Base-by-base conservation (phyloP, 1,139 yeast genomes). In the Suhomyces chickasaworum region DNA sequence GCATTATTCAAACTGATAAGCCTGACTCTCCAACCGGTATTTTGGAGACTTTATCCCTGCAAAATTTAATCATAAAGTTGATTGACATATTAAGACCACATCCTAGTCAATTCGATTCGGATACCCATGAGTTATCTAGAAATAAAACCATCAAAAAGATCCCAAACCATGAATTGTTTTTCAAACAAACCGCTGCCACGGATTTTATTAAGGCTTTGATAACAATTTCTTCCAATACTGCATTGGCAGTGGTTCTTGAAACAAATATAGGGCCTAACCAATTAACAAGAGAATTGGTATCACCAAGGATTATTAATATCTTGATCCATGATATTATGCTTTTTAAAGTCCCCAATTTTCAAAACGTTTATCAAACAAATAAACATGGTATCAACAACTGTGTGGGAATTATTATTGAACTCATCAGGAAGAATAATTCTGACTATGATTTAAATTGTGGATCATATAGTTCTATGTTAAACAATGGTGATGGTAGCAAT, bases 171-270 rank as follows among this genome's bases (percentile, higher is more conserved):
- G 59, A 57, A 42, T 54, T 53, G 12, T 75, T 86, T 31, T 81
- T 93, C 48, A 82, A 82, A 43, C 98, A 93, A 65, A 85, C 95
- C 2, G 95, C 98, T 0, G 95, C 96, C 1, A 95, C 97, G 9
- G 99, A 93, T 62, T 93, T 93, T 60, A 69, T 93, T 46, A 95
- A 93, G 63, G 98, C 98, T 0, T 80, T 95, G 60, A 88, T 93
- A 25, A 86, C 97, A 2, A 88, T 95, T 36, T 89, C 97, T 27
- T 96, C 97, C n/a, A 75, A 75, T 52, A 71, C 78, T 3, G 77
- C 78, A 4, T 61, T 73, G 48, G 78, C 80, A 0, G 75, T 73
- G 4, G 76, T 73, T 1, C 57, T 73, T 17, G 80, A 75, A 47
- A 72, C 78, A 1, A 75, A 75, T 66, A 77, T 73, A 45, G 80